These are phyloP conservation scores for Boletellus deceptivus DNA, from an alignment of 1,284 basidiomycete genomes.

Conservation along the genomic window DNA sequence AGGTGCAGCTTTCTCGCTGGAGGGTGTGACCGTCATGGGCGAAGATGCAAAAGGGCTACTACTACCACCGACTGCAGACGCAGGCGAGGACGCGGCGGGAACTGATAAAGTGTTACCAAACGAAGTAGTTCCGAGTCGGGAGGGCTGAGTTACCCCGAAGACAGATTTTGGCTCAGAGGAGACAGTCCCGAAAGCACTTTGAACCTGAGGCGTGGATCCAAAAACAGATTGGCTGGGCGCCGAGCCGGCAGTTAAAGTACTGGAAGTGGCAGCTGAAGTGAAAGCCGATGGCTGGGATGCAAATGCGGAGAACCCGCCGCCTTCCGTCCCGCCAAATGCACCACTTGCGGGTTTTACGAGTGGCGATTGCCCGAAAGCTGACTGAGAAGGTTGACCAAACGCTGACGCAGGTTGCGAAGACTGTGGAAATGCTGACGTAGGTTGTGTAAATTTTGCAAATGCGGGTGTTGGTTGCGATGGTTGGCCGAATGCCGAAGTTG, in stretches of 20 bases:
- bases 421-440: conserved; percentile 43
- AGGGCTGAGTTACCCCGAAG: conserved; percentile 28
- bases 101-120: conserved; percentile 14
- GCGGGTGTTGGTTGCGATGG: conserved; percentile 34
- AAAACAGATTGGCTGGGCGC: conserved; percentile 31
- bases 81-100: conserved; percentile 16
- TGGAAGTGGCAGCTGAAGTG: conserved; percentile 13
- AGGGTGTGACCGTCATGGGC: conserved; percentile 25
- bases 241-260: conserved; percentile 8
- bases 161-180: conserved; percentile 25
- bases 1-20: conserved; percentile 19
- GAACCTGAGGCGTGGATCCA: conserved; percentile 23
- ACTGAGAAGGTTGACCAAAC: conserved; percentile 38
- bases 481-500: conserved; percentile 39
- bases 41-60: conserved; percentile 26
- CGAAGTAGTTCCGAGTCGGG: conserved; percentile 16
- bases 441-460: conserved; percentile 36
- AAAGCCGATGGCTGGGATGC: conserved; percentile 32
- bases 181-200: conserved; percentile 29
- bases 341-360: conserved; percentile 30
- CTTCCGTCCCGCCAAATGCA: conserved; percentile 32
- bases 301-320: conserved; percentile 39
- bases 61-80: conserved; percentile 17
- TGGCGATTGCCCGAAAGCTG: conserved; percentile 37
- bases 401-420: conserved; percentile 30